phyloP scores from a whole-genome alignment of 257 asterid genomes.

The Anisodus tanguticus region DNA sequence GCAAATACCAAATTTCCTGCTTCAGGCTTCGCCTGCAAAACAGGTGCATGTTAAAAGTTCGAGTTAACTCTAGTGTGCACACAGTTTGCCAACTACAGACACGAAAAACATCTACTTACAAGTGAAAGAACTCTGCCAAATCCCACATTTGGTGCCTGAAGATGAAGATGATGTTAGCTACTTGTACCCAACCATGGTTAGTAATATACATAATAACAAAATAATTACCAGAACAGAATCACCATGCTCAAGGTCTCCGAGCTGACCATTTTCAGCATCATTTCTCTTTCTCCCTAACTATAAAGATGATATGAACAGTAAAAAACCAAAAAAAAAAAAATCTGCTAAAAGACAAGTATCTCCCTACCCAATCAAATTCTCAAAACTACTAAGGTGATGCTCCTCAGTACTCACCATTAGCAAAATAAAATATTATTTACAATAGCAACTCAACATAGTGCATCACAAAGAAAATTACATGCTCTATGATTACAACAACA shows the following conservation, averaged over 20 bases:
- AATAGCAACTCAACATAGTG: neutral
- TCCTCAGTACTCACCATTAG: neutral
- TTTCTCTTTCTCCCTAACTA: constrained; percentile 59
- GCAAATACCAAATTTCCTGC: constrained; percentile 63
- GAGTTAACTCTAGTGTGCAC: neutral
- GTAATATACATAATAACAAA: constrained; percentile 17
- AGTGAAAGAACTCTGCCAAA: constrained; percentile 73
- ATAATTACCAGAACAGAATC: constrained; percentile 63
- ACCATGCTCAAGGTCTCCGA: constrained; percentile 73
- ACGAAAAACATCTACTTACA: constrained; percentile 50
- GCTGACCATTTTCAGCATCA: constrained; percentile 53
- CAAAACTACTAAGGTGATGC: neutral
- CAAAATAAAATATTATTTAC: neutral
- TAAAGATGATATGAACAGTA: neutral
- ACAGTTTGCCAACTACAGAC: neutral
- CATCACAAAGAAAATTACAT: neutral
- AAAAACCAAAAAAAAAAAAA: neutral
- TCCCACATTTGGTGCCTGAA: constrained; percentile 83
- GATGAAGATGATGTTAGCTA: constrained; percentile 36
- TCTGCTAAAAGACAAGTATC: neutral
- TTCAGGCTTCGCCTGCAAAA: constrained; percentile 80
- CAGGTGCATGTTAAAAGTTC: constrained; percentile 34
- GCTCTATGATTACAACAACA: neutral
- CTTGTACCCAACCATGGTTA: constrained; percentile 13
- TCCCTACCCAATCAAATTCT: neutral